These are phyloP conservation scores for Ilyonectria robusta DNA, from an alignment of 2,329 filamentous ascomycete genomes.

Conservation along the genomic window DNA sequence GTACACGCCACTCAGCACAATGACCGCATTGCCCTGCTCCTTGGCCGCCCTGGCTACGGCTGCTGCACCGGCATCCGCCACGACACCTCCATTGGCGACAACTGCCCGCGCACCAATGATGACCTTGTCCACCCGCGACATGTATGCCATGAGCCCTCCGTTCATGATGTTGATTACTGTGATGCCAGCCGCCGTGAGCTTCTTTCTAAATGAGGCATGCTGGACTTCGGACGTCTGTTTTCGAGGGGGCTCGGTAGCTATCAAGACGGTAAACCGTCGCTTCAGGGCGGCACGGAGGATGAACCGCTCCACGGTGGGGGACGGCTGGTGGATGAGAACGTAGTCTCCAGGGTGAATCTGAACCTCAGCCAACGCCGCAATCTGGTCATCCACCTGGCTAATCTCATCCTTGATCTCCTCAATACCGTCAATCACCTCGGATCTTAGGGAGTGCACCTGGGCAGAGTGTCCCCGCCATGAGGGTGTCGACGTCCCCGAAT, in stretches of 20 bases:
- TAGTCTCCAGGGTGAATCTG: conserved; percentile 95
- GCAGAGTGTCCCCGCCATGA: conserved; percentile 57
- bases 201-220: conserved; percentile 77
- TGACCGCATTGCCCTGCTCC: conserved; percentile 85
- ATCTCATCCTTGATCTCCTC: conserved; percentile 97
- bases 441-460: conserved; percentile 79
- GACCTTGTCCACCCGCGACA: conserved; percentile 96
- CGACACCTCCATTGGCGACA: conserved; percentile 87
- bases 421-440: conserved; percentile 94
- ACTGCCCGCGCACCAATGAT: conserved; percentile 91
- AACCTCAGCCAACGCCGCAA: conserved; percentile 88
- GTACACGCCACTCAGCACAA: conserved; percentile 92
- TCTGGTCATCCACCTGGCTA: conserved; percentile 92
- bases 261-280: conserved; percentile 91
- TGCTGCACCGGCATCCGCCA: conserved; percentile 87
- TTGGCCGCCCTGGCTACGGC: conserved; percentile 89
- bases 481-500: conserved; percentile 66
- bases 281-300: conserved; percentile 89
- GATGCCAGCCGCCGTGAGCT: conserved; percentile 82
- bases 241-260: conserved; percentile 75
- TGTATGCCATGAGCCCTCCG: conserved; percentile 90
- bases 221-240: conserved; percentile 55
- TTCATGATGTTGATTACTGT: conserved; percentile 88
- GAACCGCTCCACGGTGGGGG: conserved; percentile 89
- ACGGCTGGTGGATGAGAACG: conserved; percentile 90